Evolutionary conservation across 768 basidiomycete genomes (phyloP), one percentile per base, ranked within the genome.

Genomic region (Tremella mesenterica): DNA sequence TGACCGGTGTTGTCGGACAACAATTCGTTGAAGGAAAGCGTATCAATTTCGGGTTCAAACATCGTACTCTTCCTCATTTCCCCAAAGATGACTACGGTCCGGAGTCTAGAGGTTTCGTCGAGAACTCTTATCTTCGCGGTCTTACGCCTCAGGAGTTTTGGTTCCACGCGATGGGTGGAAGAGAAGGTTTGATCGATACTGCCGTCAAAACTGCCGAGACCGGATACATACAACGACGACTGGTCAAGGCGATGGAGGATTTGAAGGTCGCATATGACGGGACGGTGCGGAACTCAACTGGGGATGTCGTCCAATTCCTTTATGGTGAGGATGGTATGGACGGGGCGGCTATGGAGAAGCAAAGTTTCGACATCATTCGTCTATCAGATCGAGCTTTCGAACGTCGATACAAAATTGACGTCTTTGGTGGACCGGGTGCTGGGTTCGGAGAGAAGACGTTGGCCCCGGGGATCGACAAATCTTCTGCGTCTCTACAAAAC

Each of bases 301-400:
- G 93, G 13, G 92, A 97, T 73, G 81, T 99, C 31, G 80, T 99
- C 25, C 92, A 97, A 69, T 96, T 96, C 73, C 79, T 89, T 21
- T 99, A 99, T 60, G 95, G 95, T 27, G 95, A 99, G 71, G 95
- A 99, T 66, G 95, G 95, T 38, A 96, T 97, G 87, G 95, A 99
- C 68, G 95, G 88, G 54, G 89, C 90, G 0, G 92, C 84, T 73
- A 95, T 99, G 71, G 95, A 99, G 76, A 86, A 85, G 59, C 95
- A 73, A 67, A 85, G 81, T 48, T 84, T 96, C 49, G 89, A 93
- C 61, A 89, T 88, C 0, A 91, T 89, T 60, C 84, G 81, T 21
- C 77, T 95, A 55, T 86, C 80, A 61, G 75, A 95, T 73, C 78
- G 77, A 58, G 82, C 86, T 51, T 97, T 96, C 75, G 85, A 91